Conservation (phyloP, 2,329 filamentous ascomycete species). For the Aspergillus candidus region DNA sequence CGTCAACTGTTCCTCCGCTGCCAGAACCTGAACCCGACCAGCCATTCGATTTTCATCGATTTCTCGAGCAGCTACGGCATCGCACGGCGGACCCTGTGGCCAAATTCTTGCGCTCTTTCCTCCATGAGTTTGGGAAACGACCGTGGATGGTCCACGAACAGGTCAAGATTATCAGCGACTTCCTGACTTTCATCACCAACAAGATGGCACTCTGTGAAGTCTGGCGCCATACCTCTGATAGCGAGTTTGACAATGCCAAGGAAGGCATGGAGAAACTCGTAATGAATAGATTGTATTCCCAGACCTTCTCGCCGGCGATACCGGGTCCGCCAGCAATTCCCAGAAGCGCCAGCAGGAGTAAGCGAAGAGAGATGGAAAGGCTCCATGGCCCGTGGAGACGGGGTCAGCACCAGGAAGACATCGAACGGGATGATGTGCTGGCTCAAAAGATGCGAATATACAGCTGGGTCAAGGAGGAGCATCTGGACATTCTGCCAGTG, state of each 20-base stretch:
- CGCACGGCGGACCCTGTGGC: slow-evolving; percentile 97
- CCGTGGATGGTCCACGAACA: slow-evolving; percentile 99
- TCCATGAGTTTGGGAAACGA: slow-evolving; percentile 90
- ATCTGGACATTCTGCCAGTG: slow-evolving; percentile 83
- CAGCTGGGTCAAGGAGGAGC: slow-evolving; percentile 86
- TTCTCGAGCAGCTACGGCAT: slow-evolving; percentile 90
- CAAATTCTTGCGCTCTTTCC: slow-evolving; percentile 87
- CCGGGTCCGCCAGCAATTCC: slow-evolving; percentile 67
- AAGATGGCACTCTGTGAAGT: slow-evolving; percentile 98
- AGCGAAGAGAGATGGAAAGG: slow-evolving; percentile 61
- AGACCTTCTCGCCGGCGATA: slow-evolving; percentile 95
- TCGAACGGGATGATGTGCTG: slow-evolving; percentile 92
- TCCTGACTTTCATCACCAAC: slow-evolving; percentile 91
- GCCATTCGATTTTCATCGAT: slow-evolving; percentile 95
- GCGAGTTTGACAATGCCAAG: slow-evolving; percentile 94
- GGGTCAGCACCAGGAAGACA: slow-evolving; percentile 96
- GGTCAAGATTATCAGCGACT: slow-evolving; percentile 97
- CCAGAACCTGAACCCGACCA: slow-evolving; percentile 77
- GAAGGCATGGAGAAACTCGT: slow-evolving; percentile 99
- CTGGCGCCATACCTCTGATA: slow-evolving; percentile 91
- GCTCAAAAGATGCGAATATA: slow-evolving; percentile 97
- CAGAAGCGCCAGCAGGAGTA: slow-evolving; percentile 54
- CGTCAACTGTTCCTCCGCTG: slow-evolving; percentile 51
- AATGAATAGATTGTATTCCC: slow-evolving; percentile 93
- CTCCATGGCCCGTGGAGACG: slow-evolving; percentile 73